Evolutionary conservation across 371 early-diverging fungal species (phyloP).

Genomic region (Rhizopus stolonifer): DNA sequence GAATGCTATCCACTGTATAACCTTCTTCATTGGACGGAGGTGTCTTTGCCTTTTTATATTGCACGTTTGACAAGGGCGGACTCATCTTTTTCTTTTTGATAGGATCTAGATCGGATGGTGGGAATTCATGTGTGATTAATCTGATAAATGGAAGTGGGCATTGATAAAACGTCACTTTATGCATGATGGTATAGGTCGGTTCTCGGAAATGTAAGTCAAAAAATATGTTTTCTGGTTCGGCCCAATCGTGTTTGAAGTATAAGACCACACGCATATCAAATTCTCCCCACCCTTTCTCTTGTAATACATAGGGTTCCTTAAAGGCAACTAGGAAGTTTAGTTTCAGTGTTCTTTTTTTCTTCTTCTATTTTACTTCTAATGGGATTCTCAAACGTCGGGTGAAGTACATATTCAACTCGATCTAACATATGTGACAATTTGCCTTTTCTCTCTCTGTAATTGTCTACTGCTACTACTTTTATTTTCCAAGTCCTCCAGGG

Average conservation of each 20-base stretch:
- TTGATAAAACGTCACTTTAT: conserved; percentile 37
- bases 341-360: not conserved
- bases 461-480: conserved; percentile 47
- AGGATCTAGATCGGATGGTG: conserved; percentile 4
- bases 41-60: conserved; percentile 14
- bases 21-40: conserved; percentile 4
- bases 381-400: conserved; percentile 69
- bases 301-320: conserved; percentile 60
- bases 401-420: conserved; percentile 73
- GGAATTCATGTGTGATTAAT: not conserved
- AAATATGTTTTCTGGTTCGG: conserved; percentile 50
- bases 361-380: conserved; percentile 49
- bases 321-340: conserved; percentile 43
- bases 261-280: conserved; percentile 67
- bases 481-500: conserved; percentile 66
- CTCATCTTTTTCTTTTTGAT: conserved; percentile 26
- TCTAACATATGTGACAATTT: conserved; percentile 56
- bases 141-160: conserved; percentile 18
- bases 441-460: conserved; percentile 48
- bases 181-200: conserved; percentile 47
- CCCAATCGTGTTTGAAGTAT: conserved; percentile 50
- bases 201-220: conserved; percentile 68
- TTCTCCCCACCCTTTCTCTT: conserved; percentile 75
- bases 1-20: not conserved
- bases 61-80: not conserved